phyloP scores from a whole-genome alignment of 78 protist genomes.

The Pelomyxa schiedti region DNA sequence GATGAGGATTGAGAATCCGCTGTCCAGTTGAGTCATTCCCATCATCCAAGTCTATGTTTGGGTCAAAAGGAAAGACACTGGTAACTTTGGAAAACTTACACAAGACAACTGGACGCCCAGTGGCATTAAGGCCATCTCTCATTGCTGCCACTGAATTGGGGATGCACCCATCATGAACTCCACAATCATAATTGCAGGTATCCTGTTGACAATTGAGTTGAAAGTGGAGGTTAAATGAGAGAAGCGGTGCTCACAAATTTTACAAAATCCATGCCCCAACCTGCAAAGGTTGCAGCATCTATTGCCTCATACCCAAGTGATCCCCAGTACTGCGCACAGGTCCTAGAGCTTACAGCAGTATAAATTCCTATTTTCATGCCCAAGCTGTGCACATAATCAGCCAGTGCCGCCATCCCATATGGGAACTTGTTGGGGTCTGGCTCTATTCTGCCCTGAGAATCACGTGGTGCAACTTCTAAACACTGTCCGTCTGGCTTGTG shows the following conservation, averaged over 20 bases:
- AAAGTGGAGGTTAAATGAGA: neutral
- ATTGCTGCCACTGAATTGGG: neutral
- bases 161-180: neutral
- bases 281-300: conserved; percentile 41
- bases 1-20: neutral
- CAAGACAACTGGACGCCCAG: neutral
- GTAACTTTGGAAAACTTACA: too few species aligned
- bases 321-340: neutral
- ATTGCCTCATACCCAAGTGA: neutral
- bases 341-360: neutral
- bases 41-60: neutral
- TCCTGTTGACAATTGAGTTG: neutral
- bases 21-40: neutral
- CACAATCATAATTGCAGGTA: neutral
- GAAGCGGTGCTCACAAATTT: conserved; percentile 6
- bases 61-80: too few species aligned
- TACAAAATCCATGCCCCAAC: conserved; percentile 41
- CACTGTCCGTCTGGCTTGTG: too few species aligned
- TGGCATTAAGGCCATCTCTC: neutral
- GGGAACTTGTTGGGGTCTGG: conserved; percentile 20
- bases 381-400: conserved; percentile 13
- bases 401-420: conserved; percentile 6
- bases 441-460: neutral
- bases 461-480: too few species aligned
- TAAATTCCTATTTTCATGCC: conserved; percentile 13